phyloP scores from a whole-genome alignment of 164 flowering plant genomes.

The grape (Vitis vinifera) region ASM3070453v1 NC_081810.1:22395001-22395500 shows the following conservation, averaged over 20 bases:
- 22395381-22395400: no score
- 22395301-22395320: constrained; percentile 8
- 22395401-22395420: no score
- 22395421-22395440: no score
- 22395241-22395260: constrained; percentile 45
- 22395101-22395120: constrained; percentile 50
- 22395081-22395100: constrained; percentile 57
- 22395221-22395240: constrained; percentile 51
- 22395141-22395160: not conserved
- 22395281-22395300: constrained; percentile 36
- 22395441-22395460: no score
- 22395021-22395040: constrained; percentile 26
- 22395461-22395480: no score
- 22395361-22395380: no score
- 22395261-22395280: constrained; percentile 51
- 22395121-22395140: constrained; percentile 8
- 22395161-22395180: not conserved
- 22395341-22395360: no score
- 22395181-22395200: not conserved
- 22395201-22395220: constrained; percentile 50
- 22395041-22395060: constrained; percentile 40
- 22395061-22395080: constrained; percentile 50
- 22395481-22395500: no score
- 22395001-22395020: not conserved
- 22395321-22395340: not conserved